Conservation (phyloP, 2,329 filamentous ascomycete genomes). For the Fusarium sp. region DNA sequence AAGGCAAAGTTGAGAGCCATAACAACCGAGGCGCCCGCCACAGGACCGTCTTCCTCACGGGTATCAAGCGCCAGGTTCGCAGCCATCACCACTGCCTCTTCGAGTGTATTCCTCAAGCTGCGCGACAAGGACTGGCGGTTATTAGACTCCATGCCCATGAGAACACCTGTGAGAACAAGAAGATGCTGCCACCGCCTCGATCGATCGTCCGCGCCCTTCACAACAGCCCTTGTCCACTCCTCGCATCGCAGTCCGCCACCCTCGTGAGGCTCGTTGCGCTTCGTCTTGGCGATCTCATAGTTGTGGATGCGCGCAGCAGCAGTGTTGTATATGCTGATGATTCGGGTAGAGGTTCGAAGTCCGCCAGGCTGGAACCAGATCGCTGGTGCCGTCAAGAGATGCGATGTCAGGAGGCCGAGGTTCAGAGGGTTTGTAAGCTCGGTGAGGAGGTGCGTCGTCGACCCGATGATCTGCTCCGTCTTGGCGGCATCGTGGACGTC, state of each 20-base stretch:
- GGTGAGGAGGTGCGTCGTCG: constrained; percentile 75
- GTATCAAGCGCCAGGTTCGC: constrained; percentile 78
- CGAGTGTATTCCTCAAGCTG: constrained; percentile 73
- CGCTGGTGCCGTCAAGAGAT: constrained; percentile 77
- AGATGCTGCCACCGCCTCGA: constrained; percentile 84
- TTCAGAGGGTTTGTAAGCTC: constrained; percentile 81
- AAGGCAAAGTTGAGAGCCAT: constrained; percentile 84
- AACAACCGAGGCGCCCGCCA: constrained; percentile 66
- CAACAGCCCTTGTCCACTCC: constrained; percentile 67
- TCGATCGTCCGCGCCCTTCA: constrained; percentile 67
- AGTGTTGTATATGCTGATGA: constrained; percentile 79
- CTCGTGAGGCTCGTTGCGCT: constrained; percentile 45
- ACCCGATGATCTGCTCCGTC: constrained; percentile 71
- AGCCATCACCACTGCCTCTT: constrained; percentile 79
- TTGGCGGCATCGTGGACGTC: constrained; percentile 62
- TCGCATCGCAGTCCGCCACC: constrained; percentile 61
- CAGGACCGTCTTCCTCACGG: constrained; percentile 52
- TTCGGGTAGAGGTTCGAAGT: constrained; percentile 71
- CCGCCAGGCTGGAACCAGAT: constrained; percentile 74
- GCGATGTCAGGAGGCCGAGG: constrained; percentile 77
- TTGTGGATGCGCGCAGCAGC: constrained; percentile 68
- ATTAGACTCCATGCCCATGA: constrained; percentile 79
- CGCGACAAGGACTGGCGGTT: constrained; percentile 73
- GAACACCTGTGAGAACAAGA: constrained; percentile 80
- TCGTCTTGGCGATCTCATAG: constrained; percentile 56